Conservation (phyloP, 805 yeast species). For the Candida glaebosa region DNA sequence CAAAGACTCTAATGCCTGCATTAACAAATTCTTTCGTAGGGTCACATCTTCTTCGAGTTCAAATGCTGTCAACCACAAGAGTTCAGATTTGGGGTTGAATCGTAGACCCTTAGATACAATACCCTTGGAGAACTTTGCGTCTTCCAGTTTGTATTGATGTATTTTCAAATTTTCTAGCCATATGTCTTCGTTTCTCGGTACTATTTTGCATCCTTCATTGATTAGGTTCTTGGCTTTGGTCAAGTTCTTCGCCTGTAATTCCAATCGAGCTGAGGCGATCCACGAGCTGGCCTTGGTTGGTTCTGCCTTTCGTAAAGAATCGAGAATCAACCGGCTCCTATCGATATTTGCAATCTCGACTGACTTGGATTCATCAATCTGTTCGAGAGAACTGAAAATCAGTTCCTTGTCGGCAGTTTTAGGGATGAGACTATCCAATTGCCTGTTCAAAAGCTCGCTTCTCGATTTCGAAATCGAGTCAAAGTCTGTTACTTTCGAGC, state of each 20-base stretch:
- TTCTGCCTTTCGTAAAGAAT: slow-evolving; percentile 66
- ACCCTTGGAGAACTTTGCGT: slow-evolving; percentile 44
- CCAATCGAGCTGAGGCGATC: slow-evolving; percentile 83
- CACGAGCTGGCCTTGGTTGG: slow-evolving; percentile 76
- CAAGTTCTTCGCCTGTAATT: slow-evolving; percentile 57
- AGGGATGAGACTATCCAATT: slow-evolving; percentile 40
- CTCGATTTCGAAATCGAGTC: slow-evolving; percentile 59
- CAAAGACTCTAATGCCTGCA: slow-evolving; percentile 66
- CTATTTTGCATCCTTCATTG: slow-evolving; percentile 67
- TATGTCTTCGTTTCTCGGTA: slow-evolving; percentile 64
- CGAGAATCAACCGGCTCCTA: slow-evolving; percentile 57
- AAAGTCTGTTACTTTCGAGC: slow-evolving; percentile 36
- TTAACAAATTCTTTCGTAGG: slow-evolving; percentile 55
- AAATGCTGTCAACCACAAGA: slow-evolving; percentile 71
- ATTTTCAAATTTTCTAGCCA: slow-evolving; percentile 82
- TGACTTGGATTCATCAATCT: slow-evolving; percentile 1
- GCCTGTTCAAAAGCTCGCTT: slow-evolving; percentile 53
- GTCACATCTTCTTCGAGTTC: slow-evolving; percentile 57
- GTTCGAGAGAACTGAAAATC: slow-evolving; percentile 3
- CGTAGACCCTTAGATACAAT: slow-evolving; percentile 66
- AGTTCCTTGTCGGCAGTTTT: slow-evolving; percentile 32
- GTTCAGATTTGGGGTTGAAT: slow-evolving; percentile 51
- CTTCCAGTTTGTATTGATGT: slow-evolving; percentile 43
- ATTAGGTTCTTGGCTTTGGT: slow-evolving; percentile 58
- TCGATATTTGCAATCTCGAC: slow-evolving; percentile 8